Conservation (phyloP, 1,284 basidiomycete genomes). For the Trichosporon inkin region DNA sequence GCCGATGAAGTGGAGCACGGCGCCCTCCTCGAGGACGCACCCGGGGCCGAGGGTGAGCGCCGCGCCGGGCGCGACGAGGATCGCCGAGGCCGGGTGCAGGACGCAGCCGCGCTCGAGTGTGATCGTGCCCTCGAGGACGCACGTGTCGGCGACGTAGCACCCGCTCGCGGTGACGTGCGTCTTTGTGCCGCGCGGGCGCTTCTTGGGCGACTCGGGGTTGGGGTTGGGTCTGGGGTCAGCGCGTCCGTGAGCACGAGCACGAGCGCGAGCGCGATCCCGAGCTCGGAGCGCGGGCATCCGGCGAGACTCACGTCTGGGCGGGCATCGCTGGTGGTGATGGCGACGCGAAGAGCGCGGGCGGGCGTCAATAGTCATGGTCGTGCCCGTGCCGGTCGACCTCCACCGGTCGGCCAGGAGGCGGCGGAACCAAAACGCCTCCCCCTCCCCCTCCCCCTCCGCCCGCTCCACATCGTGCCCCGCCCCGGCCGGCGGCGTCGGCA, state of each 20-base stretch:
- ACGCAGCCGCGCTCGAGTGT: conserved; percentile 82
- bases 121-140: conserved; percentile 75
- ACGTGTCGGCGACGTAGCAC: conserved; percentile 71
- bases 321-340: too few relatives aligned
- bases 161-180: not conserved
- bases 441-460: too few relatives aligned
- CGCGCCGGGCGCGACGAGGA: conserved; percentile 70
- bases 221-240: not conserved
- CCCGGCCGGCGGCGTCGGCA: not conserved
- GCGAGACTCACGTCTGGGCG: too few relatives aligned
- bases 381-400: not conserved
- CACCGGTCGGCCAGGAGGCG: not conserved
- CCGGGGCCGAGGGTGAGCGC: conserved; percentile 80
- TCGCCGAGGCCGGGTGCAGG: conserved; percentile 88
- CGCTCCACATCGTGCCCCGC: not conserved
- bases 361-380: too few relatives aligned
- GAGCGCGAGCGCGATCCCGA: too few relatives aligned
- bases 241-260: too few relatives aligned
- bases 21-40: conserved; percentile 87
- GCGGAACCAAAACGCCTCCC: conserved; percentile 5
- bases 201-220: not conserved
- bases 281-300: too few relatives aligned
- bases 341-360: too few relatives aligned
- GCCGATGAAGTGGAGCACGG: conserved; percentile 77
- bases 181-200: not conserved